Evolutionary conservation across 345 rosid species (phyloP).

Genomic region (Eucalyptus brandiana): DNA sequence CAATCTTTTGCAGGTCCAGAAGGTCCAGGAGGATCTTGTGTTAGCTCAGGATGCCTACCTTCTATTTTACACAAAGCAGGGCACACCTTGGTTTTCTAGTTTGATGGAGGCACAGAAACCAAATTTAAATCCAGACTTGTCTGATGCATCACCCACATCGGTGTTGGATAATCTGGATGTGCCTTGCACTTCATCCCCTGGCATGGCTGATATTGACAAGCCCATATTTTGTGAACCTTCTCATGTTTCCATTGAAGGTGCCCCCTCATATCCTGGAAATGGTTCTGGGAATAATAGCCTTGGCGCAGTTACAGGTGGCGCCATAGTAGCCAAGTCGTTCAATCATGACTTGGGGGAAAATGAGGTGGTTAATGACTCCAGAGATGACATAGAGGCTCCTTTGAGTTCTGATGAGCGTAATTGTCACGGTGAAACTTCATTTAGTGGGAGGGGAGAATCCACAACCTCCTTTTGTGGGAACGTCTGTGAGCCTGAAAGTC

Average conservation of each 20-base stretch:
- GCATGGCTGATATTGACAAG: not conserved
- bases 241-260: not conserved
- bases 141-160: slow-evolving; percentile 59
- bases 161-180: slow-evolving; percentile 40
- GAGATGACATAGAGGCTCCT: slow-evolving; percentile 9
- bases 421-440: not conserved
- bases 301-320: not conserved
- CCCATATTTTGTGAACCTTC: not conserved
- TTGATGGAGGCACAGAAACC: slow-evolving; percentile 23
- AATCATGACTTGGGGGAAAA: not conserved
- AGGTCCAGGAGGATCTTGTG: slow-evolving; percentile 39
- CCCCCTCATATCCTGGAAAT: not conserved
- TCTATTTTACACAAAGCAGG: slow-evolving; percentile 69
- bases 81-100: slow-evolving; percentile 61
- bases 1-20: slow-evolving; percentile 35
- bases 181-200: not conserved
- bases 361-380: not conserved
- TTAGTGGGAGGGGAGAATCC: not conserved
- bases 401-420: not conserved
- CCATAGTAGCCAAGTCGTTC: not conserved
- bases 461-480: not conserved
- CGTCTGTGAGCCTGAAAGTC: not conserved
- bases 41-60: slow-evolving; percentile 68
- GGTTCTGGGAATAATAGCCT: not conserved
- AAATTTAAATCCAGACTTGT: not conserved